A percentile compares a stretch with the other conserved stretches of the same genome.
phyloP scores from a whole-genome alignment of 371 early-diverging fungal species.

The Mucor piriformis region DNA sequence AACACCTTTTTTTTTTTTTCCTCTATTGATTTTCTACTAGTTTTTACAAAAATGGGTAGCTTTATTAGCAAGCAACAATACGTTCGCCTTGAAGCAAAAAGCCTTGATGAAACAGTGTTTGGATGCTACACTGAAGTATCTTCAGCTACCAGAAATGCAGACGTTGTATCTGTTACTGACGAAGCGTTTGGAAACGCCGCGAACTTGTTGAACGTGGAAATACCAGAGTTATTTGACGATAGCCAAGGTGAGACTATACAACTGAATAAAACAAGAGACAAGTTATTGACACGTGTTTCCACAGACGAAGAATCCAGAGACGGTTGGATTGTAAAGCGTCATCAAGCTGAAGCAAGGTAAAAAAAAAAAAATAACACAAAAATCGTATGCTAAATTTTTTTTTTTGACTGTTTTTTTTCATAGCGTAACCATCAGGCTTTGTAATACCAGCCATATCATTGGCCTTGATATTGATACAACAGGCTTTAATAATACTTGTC shows the following conservation, averaged over 20 bases:
- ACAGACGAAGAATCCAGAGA: conserved; percentile 33
- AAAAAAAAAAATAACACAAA: conserved; percentile 17
- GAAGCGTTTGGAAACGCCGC: conserved; percentile 80
- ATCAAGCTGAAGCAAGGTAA: conserved; percentile 59
- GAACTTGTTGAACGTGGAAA: conserved; percentile 64
- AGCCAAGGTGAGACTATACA: too few relatives aligned
- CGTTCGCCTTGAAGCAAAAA: background rate
- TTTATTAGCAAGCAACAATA: conserved; percentile 8
- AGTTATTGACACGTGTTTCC: too few relatives aligned
- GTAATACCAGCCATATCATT: conserved; percentile 66
- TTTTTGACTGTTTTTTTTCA: background rate
- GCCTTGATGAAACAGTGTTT: conserved; percentile 19
- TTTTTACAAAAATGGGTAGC: conserved; percentile 32
- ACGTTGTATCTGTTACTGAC: conserved; percentile 69
- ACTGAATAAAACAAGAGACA: too few relatives aligned
- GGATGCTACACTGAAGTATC: conserved; percentile 21
- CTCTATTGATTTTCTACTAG: too few relatives aligned
- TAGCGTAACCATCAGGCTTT: conserved; percentile 72
- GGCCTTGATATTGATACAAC: conserved; percentile 87
- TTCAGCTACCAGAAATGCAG: conserved; percentile 18
- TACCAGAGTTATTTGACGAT: too few relatives aligned
- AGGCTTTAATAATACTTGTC: conserved; percentile 75
- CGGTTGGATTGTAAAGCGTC: conserved; percentile 41
- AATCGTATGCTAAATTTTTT: too few relatives aligned
- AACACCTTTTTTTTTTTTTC: too few relatives aligned